Conservation (phyloP, 2,329 filamentous ascomycete species). For the Talaromyces sp. region DNA sequence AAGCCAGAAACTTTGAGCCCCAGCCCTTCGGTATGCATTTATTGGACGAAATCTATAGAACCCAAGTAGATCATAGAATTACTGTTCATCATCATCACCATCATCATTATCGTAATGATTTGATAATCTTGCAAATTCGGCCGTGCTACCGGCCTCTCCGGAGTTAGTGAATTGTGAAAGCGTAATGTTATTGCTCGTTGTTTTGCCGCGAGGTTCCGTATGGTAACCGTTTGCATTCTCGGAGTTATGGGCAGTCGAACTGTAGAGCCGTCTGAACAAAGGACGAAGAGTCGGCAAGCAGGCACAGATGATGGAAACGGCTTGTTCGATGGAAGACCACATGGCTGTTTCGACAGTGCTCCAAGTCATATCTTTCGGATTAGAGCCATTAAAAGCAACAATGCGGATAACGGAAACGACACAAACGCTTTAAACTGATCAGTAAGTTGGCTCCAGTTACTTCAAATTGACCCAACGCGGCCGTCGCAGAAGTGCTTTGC, state of each 20-base stretch:
- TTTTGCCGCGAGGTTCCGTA: background rate
- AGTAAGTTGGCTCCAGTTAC: background rate
- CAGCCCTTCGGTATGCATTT: background rate
- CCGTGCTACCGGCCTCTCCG: background rate
- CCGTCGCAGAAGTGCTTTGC: background rate
- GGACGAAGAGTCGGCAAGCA: conserved; percentile 32
- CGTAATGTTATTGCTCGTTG: background rate
- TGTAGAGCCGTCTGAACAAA: conserved; percentile 24
- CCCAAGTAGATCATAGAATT: background rate
- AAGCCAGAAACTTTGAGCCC: background rate
- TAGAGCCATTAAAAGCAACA: conserved; percentile 23
- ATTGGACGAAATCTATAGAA: background rate
- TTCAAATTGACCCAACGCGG: background rate
- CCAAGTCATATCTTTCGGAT: conserved; percentile 23
- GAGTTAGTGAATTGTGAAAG: conserved; percentile 1
- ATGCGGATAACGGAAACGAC: conserved; percentile 29
- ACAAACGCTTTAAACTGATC: conserved; percentile 25
- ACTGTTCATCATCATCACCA: background rate
- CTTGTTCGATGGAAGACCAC: conserved; percentile 33
- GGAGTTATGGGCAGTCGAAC: background rate
- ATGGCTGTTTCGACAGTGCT: conserved; percentile 24
- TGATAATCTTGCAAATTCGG: background rate
- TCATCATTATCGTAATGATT: background rate
- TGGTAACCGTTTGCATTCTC: background rate
- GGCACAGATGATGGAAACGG: conserved; percentile 30